These are phyloP conservation scores for Solanum chacoense DNA, from an alignment of 305 asterid species.

Conservation along the genomic window DNA sequence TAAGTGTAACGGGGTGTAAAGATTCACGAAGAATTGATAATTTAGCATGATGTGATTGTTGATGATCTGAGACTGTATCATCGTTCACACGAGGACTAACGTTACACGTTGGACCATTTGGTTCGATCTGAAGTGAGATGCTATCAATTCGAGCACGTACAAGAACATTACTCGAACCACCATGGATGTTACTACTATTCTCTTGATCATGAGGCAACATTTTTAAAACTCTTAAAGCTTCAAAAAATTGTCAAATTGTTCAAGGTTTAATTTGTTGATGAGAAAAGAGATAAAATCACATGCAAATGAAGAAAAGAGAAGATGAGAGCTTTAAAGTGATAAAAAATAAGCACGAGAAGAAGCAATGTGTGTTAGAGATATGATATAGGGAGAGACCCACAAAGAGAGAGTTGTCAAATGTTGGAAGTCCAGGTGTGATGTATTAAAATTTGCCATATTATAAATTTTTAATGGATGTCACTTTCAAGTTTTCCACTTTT, in stretches of 20 bases:
- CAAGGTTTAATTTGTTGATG: not conserved
- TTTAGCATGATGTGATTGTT: conserved; percentile 11
- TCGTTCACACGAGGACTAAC: conserved; percentile 33
- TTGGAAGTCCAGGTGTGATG: not conserved
- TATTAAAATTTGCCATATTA: not conserved
- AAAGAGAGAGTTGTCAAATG: not conserved
- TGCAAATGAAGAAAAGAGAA: not conserved
- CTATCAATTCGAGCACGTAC: conserved; percentile 19
- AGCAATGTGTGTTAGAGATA: not conserved
- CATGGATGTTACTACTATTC: conserved; percentile 9
- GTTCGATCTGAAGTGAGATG: conserved; percentile 29
- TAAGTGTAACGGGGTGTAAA: conserved; percentile 41
- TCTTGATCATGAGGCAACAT: conserved; percentile 83
- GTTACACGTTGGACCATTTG: conserved; percentile 26
- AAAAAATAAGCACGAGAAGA: not conserved
- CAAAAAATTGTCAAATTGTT: not conserved
- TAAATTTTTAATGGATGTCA: not conserved
- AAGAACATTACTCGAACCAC: conserved; percentile 14
- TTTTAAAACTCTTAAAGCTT: not conserved
- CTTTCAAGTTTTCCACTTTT: not conserved
- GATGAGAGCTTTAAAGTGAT: not conserved
- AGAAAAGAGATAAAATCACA: not conserved
- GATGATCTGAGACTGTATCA: not conserved
- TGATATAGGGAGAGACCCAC: not conserved
- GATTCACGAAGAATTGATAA: conserved; percentile 44